phyloP scores from a whole-genome alignment of 352 stramenopile genomes.

The Pythium rishiriense region DNA sequence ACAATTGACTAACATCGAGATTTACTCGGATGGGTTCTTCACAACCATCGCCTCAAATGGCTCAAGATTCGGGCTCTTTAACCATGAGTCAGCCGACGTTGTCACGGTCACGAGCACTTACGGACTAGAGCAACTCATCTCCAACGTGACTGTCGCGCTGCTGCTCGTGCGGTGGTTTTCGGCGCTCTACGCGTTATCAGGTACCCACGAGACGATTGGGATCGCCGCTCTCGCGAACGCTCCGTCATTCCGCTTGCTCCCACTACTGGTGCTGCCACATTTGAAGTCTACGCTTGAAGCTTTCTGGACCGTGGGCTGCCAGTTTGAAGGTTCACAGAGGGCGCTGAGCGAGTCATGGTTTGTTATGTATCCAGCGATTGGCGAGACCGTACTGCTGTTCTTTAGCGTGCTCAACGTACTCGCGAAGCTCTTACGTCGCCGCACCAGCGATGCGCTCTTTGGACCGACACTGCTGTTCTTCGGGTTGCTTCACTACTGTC shows the following conservation, averaged over 20 bases:
- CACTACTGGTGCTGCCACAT: slow-evolving; percentile 30
- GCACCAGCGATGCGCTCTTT: slow-evolving; percentile 39
- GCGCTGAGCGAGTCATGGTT: slow-evolving; percentile 44
- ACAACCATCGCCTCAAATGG: slow-evolving; percentile 4
- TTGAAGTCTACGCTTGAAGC: slow-evolving; percentile 38
- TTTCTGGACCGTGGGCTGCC: slow-evolving; percentile 38
- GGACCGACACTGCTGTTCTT: slow-evolving; percentile 39
- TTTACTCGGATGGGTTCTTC: too few species aligned
- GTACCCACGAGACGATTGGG: too few species aligned
- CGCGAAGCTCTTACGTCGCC: slow-evolving; percentile 37
- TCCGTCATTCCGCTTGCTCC: too few species aligned
- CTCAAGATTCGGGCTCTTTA: slow-evolving; percentile 37
- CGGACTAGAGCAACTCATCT: slow-evolving; percentile 40
- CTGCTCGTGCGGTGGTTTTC: slow-evolving; percentile 39
- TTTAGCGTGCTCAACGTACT: slow-evolving; percentile 36
- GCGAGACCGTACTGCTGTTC: slow-evolving; percentile 39
- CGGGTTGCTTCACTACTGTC: slow-evolving; percentile 36
- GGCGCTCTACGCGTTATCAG: slow-evolving; percentile 34
- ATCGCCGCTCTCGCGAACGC: too few species aligned
- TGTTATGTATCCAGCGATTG: slow-evolving; percentile 41
- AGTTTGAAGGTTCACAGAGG: slow-evolving; percentile 32
- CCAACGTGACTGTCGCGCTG: slow-evolving; percentile 34
- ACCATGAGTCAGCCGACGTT: slow-evolving; percentile 20
- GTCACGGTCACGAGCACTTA: slow-evolving; percentile 31
- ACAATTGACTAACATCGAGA: too few species aligned